Evolutionary conservation across 345 rosid genomes (phyloP).

Genomic region (Brassica incana): DNA sequence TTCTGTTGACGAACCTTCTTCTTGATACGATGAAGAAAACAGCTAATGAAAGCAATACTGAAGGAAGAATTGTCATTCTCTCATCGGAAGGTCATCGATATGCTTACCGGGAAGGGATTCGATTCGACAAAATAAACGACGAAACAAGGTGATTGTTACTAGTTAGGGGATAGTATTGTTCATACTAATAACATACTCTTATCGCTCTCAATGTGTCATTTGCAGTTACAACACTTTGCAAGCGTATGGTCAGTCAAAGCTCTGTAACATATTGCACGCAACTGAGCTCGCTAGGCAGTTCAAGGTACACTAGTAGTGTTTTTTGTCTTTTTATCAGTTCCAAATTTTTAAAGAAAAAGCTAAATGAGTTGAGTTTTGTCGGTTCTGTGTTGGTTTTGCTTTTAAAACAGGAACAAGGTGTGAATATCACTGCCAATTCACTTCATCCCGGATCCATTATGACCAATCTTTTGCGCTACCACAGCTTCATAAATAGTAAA

Average conservation of each 20-base stretch:
- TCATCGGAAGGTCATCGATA: conserved; percentile 66
- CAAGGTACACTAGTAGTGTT: conserved; percentile 48
- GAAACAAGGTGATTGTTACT: conserved; percentile 49
- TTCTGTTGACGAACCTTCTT: conserved; percentile 65
- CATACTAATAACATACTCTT: neutral
- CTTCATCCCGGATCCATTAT: conserved; percentile 73
- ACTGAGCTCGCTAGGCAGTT: conserved; percentile 71
- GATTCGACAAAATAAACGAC: conserved; percentile 62
- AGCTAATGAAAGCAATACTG: conserved; percentile 52
- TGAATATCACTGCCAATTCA: conserved; percentile 63
- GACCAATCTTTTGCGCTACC: conserved; percentile 65
- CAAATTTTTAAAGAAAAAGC: neutral
- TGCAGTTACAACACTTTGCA: conserved; percentile 51
- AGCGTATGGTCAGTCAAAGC: conserved; percentile 80
- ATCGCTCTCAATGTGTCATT: neutral
- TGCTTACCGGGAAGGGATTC: conserved; percentile 61
- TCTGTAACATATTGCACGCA: conserved; percentile 77
- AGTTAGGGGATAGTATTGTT: conserved; percentile 5
- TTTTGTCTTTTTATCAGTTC: neutral
- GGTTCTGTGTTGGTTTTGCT: conserved; percentile 19
- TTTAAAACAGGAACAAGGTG: conserved; percentile 59
- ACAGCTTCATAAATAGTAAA: conserved; percentile 47
- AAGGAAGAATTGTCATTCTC: conserved; percentile 72
- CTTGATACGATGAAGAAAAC: conserved; percentile 77
- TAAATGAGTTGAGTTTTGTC: neutral